phyloP scores from a whole-genome alignment of 306 rosid genomes.

The Ammopiptanthus mongolicus region DNA sequence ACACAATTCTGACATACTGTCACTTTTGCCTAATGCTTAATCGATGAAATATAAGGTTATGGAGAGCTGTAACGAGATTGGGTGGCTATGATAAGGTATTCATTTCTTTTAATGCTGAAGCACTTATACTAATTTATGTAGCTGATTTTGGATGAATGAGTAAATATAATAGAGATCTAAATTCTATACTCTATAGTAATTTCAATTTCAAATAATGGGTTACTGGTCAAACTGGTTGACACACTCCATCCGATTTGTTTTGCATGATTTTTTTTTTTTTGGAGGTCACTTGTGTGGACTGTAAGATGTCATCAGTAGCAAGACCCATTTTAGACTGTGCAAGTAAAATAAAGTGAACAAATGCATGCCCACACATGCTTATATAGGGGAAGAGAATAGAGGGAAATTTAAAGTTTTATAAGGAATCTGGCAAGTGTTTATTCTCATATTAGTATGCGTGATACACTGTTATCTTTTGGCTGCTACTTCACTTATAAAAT shows the following conservation, averaged over 20 bases:
- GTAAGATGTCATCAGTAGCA: not conserved
- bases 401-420: not conserved
- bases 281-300: not conserved
- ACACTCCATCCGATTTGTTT: not conserved
- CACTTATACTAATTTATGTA: not conserved
- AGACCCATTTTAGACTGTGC: not conserved
- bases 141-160: not conserved
- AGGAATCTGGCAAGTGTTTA: not conserved
- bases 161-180: conserved; percentile 1
- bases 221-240: not conserved
- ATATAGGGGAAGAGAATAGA: not conserved
- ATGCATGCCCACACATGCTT: not conserved
- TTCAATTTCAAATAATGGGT: not conserved
- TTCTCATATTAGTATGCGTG: not conserved
- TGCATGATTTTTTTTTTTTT: not conserved
- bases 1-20: conserved; percentile 7
- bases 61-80: conserved; percentile 89
- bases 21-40: conserved; percentile 29
- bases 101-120: not conserved
- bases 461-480: not conserved
- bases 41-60: conserved; percentile 57
- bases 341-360: not conserved
- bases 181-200: not conserved
- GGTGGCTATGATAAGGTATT: conserved; percentile 99
- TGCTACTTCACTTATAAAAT: not conserved